Evolutionary conservation across 192 early-diverging fungal genomes (phyloP).

Genomic region (Bifiguratus adelaidae): DNA sequence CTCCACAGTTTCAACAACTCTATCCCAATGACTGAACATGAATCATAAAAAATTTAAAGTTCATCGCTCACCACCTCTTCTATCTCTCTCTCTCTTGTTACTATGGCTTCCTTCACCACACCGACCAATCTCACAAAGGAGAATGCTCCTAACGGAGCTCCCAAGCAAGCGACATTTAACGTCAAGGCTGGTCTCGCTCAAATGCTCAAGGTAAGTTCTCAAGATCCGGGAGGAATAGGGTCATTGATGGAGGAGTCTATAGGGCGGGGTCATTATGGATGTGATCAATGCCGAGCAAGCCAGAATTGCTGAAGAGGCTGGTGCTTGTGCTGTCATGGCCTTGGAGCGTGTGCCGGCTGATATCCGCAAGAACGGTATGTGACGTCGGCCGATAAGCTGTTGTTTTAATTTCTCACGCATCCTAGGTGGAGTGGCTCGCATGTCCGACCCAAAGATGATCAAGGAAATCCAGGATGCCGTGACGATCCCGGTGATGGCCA

Average conservation of each 20-base stretch:
- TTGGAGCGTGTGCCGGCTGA: conserved; percentile 97
- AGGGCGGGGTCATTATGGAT: conserved; percentile 99
- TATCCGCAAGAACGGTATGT: conserved; percentile 86
- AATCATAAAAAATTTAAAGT: too few relatives aligned
- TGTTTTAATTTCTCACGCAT: neutral
- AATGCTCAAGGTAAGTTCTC: conserved; percentile 78
- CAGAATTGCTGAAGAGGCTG: conserved; percentile 92
- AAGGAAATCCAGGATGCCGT: conserved; percentile 91
- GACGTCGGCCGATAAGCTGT: neutral
- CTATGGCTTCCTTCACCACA: conserved; percentile 29
- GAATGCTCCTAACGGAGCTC: conserved; percentile 15
- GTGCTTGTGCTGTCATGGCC: conserved; percentile 96
- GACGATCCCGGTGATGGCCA: conserved; percentile 98
- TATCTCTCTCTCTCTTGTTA: too few relatives aligned
- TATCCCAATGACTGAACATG: too few relatives aligned
- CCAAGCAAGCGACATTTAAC: conserved; percentile 47
- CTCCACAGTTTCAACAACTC: neutral
- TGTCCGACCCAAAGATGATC: conserved; percentile 98
- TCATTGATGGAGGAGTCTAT: neutral
- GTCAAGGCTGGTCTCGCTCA: conserved; percentile 96
- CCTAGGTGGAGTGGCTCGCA: conserved; percentile 85
- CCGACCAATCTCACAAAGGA: conserved; percentile 32
- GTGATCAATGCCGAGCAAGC: conserved; percentile 97
- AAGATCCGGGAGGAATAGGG: neutral
- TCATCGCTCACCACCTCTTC: too few relatives aligned